Evolutionary conservation across 176 grass and related monocot species (phyloP).

Genomic region (maize (Zea mays)): Zm-B73-REFERENCE-NAM-5.0 NC_050098.1:198177501-198178000

Average conservation of each 20-base stretch:
- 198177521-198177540: conserved; percentile 51
- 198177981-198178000: conserved; percentile 79
- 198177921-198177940: conserved; percentile 76
- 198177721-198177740: conserved; percentile 13
- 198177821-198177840: neutral
- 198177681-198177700: neutral
- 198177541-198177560: conserved; percentile 76
- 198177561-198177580: conserved; percentile 76
- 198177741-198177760: neutral
- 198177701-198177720: conserved; percentile 22
- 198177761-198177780: neutral
- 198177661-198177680: conserved; percentile 1
- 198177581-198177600: conserved; percentile 88
- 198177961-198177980: conserved; percentile 70
- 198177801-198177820: neutral
- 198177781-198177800: neutral
- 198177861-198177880: conserved; percentile 1
- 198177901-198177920: conserved; percentile 79
- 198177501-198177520: neutral
- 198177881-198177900: conserved; percentile 57
- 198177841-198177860: neutral
- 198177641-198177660: conserved; percentile 68
- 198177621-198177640: conserved; percentile 79
- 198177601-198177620: conserved; percentile 69
- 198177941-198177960: conserved; percentile 75